Evolutionary conservation across 192 early-diverging fungal species (phyloP).

Genomic region (Linnemannia schmuckeri): DNA sequence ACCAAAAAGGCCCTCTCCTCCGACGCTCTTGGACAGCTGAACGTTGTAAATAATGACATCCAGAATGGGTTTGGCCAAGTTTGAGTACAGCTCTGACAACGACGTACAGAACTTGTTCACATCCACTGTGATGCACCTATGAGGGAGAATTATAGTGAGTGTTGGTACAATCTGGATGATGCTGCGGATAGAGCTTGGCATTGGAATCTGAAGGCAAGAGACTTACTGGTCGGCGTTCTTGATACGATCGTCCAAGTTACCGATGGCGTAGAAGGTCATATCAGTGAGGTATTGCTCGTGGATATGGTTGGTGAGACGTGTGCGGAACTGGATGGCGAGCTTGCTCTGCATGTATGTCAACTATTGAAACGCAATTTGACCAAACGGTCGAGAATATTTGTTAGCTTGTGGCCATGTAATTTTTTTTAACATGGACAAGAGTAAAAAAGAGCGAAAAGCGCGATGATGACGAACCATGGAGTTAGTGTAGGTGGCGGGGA

Average conservation of each 20-base stretch:
- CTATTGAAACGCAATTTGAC: slow-evolving; percentile 21
- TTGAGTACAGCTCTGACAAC: slow-evolving; percentile 90
- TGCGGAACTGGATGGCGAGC: slow-evolving; percentile 84
- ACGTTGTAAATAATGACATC: slow-evolving; percentile 95
- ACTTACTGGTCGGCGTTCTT: slow-evolving; percentile 88
- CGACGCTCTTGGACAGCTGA: slow-evolving; percentile 88
- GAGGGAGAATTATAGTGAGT: not conserved
- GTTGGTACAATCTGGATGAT: not conserved
- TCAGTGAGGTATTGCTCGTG: slow-evolving; percentile 88
- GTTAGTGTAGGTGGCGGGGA: slow-evolving; percentile 98
- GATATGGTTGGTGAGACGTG: slow-evolving; percentile 89
- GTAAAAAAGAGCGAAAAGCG: not conserved
- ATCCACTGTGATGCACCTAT: slow-evolving; percentile 84
- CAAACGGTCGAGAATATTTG: not conserved
- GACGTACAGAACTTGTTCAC: slow-evolving; percentile 92
- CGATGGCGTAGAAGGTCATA: slow-evolving; percentile 95
- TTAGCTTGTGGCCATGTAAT: not conserved
- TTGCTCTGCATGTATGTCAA: slow-evolving; percentile 83
- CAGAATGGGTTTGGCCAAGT: slow-evolving; percentile 94
- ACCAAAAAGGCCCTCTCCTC: slow-evolving; percentile 86
- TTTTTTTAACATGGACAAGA: not conserved
- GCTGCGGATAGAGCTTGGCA: not conserved
- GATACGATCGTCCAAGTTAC: slow-evolving; percentile 94
- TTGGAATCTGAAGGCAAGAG: not conserved
- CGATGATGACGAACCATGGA: slow-evolving; percentile 67